Percentiles rank a stretch among this genome's conserved stretches.
phyloP scores from a whole-genome alignment of 1,284 basidiomycete species.

The Termitomyces sp. region DNA sequence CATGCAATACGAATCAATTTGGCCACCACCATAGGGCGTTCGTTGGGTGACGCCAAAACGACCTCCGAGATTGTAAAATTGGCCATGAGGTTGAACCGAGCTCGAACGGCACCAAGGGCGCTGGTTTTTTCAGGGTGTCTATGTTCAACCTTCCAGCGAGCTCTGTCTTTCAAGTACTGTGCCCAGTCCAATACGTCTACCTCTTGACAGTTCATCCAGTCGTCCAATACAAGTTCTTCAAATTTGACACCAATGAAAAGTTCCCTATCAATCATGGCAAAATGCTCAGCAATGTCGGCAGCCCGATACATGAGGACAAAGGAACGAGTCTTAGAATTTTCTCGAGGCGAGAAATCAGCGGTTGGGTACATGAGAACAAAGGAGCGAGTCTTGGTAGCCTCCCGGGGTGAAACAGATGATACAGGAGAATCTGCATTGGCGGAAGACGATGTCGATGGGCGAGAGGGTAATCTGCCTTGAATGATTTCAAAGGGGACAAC shows the following conservation, averaged over 20 bases:
- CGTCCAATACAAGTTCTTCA: slow-evolving; percentile 73
- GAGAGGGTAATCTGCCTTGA: slow-evolving; percentile 46
- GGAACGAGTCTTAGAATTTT: slow-evolving; percentile 49
- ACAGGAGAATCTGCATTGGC: slow-evolving; percentile 17
- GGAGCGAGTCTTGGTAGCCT: slow-evolving; percentile 49
- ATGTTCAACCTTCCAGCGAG: slow-evolving; percentile 62
- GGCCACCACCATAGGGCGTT: slow-evolving; percentile 62
- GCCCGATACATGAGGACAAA: slow-evolving; percentile 61
- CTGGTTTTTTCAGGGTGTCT: slow-evolving; percentile 56
- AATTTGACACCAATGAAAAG: slow-evolving; percentile 79
- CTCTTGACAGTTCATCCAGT: slow-evolving; percentile 60
- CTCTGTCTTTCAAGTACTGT: slow-evolving; percentile 72
- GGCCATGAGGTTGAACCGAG: slow-evolving; percentile 82
- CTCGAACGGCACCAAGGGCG: slow-evolving; percentile 73
- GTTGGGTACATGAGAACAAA: slow-evolving; percentile 61
- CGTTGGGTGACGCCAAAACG: slow-evolving; percentile 59
- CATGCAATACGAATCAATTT: slow-evolving; percentile 88
- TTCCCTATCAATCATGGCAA: slow-evolving; percentile 85
- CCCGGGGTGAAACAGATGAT: slow-evolving; percentile 24
- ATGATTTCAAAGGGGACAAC: slow-evolving; percentile 64
- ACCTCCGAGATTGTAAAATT: slow-evolving; percentile 83
- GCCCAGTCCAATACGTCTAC: slow-evolving; percentile 80
- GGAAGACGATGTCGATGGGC: slow-evolving; percentile 30
- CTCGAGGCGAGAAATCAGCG: slow-evolving; percentile 40
- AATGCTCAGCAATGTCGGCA: slow-evolving; percentile 69